These are phyloP conservation scores for Scenedesmus sp. DNA, from an alignment of 163 green algal genomes.

Conservation along the genomic window DNA sequence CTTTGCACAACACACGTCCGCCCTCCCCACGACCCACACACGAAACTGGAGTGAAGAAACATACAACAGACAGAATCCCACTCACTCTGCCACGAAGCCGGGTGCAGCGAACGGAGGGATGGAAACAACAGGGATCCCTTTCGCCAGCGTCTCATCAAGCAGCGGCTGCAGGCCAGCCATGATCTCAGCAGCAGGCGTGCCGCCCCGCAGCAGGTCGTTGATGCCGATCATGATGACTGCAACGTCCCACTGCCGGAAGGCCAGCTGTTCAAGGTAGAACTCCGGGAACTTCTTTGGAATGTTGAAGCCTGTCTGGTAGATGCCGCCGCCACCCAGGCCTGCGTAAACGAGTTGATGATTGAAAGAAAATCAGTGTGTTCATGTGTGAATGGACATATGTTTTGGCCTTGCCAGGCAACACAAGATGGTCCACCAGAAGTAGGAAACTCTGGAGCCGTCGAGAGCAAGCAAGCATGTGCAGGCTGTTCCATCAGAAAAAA, in stretches of 20 bases:
- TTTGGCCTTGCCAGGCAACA: too few species aligned
- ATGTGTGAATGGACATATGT: too few species aligned
- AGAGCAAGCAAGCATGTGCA: too few species aligned
- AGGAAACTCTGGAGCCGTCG: too few species aligned
- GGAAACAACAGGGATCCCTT: slow-evolving; percentile 2
- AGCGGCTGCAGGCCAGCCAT: slow-evolving; percentile 31
- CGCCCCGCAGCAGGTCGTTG: slow-evolving; percentile 52
- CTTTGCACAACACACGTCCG: too few species aligned
- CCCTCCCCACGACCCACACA: too few species aligned
- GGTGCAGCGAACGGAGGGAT: slow-evolving; percentile 48
- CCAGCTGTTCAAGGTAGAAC: background rate
- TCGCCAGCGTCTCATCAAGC: slow-evolving; percentile 8
- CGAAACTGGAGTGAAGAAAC: too few species aligned
- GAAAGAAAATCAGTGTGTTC: too few species aligned
- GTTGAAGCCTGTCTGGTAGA: slow-evolving; percentile 45
- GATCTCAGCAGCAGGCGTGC: slow-evolving; percentile 46
- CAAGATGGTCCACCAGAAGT: too few species aligned
- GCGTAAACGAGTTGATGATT: background rate
- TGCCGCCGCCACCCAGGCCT: slow-evolving; percentile 45
- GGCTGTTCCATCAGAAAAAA: too few species aligned
- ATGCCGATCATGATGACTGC: slow-evolving; percentile 46
- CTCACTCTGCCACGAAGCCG: slow-evolving; percentile 51
- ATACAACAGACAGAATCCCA: background rate
- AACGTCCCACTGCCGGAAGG: background rate
- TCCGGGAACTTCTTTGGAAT: slow-evolving; percentile 19